Conservation (phyloP, 257 asterid species). For the Primulina tabacum region DNA sequence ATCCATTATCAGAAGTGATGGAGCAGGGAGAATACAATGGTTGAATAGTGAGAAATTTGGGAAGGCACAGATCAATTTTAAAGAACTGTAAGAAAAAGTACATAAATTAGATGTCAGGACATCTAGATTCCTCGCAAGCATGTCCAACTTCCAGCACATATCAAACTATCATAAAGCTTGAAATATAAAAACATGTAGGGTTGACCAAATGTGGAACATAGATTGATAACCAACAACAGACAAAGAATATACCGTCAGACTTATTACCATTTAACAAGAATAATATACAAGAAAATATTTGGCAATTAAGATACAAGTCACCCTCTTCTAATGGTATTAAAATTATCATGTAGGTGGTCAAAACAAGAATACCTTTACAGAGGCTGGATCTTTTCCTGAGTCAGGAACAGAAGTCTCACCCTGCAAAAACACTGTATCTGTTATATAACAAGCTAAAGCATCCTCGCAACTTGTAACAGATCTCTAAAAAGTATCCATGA, state of each 20-base stretch:
- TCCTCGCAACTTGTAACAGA: constrained; percentile 19
- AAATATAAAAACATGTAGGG: background rate
- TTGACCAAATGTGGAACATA: constrained; percentile 10
- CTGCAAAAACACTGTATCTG: constrained; percentile 43
- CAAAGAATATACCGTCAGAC: constrained; percentile 5
- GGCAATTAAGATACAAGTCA: constrained; percentile 12
- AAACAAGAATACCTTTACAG: constrained; percentile 58
- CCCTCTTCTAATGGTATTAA: constrained; percentile 11
- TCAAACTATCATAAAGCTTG: background rate
- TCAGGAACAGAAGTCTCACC: constrained; percentile 83
- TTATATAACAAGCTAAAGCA: constrained; percentile 28
- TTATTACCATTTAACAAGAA: background rate
- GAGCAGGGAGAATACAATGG: background rate
- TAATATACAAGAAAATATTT: background rate
- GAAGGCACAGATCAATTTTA: background rate
- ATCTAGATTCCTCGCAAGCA: background rate
- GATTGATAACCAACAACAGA: constrained; percentile 13
- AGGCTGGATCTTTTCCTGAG: constrained; percentile 57
- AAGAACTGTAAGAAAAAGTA: background rate
- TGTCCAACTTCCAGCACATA: background rate
- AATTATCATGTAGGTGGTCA: background rate
- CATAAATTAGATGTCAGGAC: background rate
- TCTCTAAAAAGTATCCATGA: background rate
- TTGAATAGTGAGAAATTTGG: background rate
- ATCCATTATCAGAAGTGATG: background rate